Base-by-base conservation (phyloP, 2,329 filamentous ascomycete species). In the Cryphonectria radicalis region DNA sequence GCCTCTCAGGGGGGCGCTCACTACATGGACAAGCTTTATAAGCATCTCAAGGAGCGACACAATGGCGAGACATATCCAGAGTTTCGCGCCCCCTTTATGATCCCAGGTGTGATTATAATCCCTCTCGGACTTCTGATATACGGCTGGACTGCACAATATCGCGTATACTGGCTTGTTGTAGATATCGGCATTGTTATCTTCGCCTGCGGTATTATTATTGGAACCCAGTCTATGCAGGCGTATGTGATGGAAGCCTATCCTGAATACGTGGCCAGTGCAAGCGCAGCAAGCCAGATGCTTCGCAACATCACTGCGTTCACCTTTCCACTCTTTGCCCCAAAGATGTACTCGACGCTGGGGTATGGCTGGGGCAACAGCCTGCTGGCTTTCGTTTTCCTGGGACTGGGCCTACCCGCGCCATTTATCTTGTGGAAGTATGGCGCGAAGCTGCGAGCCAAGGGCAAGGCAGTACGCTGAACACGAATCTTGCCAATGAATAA, bases 141-240 rank as follows among this genome's bases (percentile, higher is more conserved):
- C 75, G 86, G 85, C 5, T 84, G 85, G 77, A 76, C 82, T 0
- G 80, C 82, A 0, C 76, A 87, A 40, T 74, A 80, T 4, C 74
- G 79, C 3, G 74, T 81, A 0, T 84, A 87, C 75, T 88, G 85
- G 85, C 82, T 85, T 35, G 79, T 89, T 5, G 88, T 88, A 0
- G 89, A 91, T 72, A 82, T 91, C 53, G 89, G 89, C 14, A 62
- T 64, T 6, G 25, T n/a, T 1, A 81, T 89, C 25, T 86, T 90
- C 70, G 84, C 85, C 0, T 80, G 83, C 6, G 87, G 88, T 0
- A 85, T 84, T 74, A 84, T 88, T 60, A 81, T 86, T 11, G 79
- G 84, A 0, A 87, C 88, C 67, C 85, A 86, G 76, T 85, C 85
- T 2, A 81, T 87, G 46, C 82, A 85, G 66, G 88, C 87, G 0